phyloP scores from a whole-genome alignment of 352 stramenopile species.

The Phytophthora gonapodyides region DNA sequence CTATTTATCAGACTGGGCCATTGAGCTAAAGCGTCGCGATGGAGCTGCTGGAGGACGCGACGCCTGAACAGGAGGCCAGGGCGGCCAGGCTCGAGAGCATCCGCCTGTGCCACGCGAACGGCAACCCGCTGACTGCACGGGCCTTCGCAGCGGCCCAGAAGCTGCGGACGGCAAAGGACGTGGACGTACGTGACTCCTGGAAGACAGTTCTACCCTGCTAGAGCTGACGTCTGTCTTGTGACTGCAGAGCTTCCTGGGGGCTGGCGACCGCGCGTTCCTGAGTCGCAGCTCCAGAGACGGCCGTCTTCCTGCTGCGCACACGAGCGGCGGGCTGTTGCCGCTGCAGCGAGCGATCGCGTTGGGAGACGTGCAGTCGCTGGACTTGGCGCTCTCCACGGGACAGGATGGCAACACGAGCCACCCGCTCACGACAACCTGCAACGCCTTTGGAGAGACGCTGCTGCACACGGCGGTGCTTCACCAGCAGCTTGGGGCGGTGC shows the following conservation, averaged over 20 bases:
- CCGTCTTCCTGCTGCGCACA: slow-evolving; percentile 34
- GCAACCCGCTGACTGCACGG: slow-evolving; percentile 42
- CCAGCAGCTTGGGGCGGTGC: slow-evolving; percentile 48
- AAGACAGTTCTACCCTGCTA: background rate
- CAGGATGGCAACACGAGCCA: background rate
- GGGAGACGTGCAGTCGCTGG: slow-evolving; percentile 47
- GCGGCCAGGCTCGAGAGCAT: slow-evolving; percentile 39
- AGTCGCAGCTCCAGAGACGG: slow-evolving; percentile 34
- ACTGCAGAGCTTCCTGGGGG: slow-evolving; percentile 51
- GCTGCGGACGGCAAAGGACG: slow-evolving; percentile 6
- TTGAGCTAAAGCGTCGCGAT: slow-evolving; percentile 30
- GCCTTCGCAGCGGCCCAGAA: slow-evolving; percentile 39
- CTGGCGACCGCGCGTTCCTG: slow-evolving; percentile 52
- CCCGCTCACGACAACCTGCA: slow-evolving; percentile 25
- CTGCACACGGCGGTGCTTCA: slow-evolving; percentile 74
- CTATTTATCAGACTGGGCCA: background rate
- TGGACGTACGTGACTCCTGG: slow-evolving; percentile 22
- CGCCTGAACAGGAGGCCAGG: slow-evolving; percentile 32
- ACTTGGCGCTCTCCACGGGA: slow-evolving; percentile 14
- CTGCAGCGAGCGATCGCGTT: slow-evolving; percentile 64
- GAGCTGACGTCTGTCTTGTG: background rate
- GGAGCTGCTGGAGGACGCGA: slow-evolving; percentile 31
- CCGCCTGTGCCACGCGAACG: slow-evolving; percentile 46
- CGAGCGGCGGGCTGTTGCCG: slow-evolving; percentile 39
- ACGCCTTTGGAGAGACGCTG: slow-evolving; percentile 64